phyloP scores from a whole-genome alignment of 164 flowering plant genomes.

The Chimonanthus salicifolius region DNA sequence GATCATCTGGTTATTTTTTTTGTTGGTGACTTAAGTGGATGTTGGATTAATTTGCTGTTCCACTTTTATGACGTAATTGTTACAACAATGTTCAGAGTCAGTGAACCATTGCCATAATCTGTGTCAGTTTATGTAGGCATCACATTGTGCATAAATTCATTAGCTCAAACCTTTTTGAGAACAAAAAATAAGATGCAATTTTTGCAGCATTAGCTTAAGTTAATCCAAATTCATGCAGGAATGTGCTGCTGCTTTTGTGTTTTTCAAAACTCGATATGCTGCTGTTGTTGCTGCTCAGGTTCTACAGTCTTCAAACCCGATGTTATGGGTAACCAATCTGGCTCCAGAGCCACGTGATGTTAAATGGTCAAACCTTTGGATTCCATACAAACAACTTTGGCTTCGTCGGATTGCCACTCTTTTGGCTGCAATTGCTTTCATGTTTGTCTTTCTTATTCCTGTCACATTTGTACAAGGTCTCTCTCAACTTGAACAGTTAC shows the following conservation, averaged over 20 bases:
- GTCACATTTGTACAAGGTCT: conserved; percentile 77
- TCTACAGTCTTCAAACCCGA: conserved; percentile 82
- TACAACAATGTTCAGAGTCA: too few relatives aligned
- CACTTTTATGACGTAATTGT: too few relatives aligned
- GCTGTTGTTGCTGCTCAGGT: conserved; percentile 64
- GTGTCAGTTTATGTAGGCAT: too few relatives aligned
- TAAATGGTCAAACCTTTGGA: conserved; percentile 77
- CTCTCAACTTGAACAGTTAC: conserved; percentile 59
- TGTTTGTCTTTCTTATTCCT: conserved; percentile 72
- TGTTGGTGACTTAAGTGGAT: too few relatives aligned
- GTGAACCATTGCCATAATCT: too few relatives aligned
- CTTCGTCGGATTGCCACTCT: conserved; percentile 65
- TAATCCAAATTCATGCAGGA: conserved; percentile 47
- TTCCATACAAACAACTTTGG: conserved; percentile 80
- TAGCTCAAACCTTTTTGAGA: too few relatives aligned
- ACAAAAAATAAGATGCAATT: too few relatives aligned
- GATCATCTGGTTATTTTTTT: too few relatives aligned
- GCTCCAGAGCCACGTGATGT: conserved; percentile 94
- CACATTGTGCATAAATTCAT: too few relatives aligned
- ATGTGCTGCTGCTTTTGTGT: conserved; percentile 82
- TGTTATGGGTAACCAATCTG: conserved; percentile 85
- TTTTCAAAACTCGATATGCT: conserved; percentile 79
- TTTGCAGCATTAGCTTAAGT: too few relatives aligned
- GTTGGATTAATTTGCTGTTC: too few relatives aligned
- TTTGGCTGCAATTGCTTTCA: conserved; percentile 54